Base-by-base conservation (phyloP, 257 asterid genomes). In the Capsicum pubescens region DNA sequence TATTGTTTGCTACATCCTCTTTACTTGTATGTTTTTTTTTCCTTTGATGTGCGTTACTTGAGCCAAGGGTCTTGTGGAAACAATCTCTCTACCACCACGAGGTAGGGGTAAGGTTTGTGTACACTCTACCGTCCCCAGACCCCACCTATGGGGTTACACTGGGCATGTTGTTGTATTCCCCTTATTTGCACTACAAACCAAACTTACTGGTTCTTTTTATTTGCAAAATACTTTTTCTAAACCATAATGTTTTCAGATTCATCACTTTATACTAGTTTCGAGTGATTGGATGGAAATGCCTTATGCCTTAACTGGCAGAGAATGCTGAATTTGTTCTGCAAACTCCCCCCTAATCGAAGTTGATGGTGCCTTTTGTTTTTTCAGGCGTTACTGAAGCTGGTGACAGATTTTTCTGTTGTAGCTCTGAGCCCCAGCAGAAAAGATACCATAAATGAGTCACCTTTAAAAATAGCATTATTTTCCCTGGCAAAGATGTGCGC, bases 401-500 rank as follows among this genome's bases (percentile, higher is more conserved):
- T 95, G 74, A 92, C 97, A 21, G 97, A 93, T 85, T 94, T 97
- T 83, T 89, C 97, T 2, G 84, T 86, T 26, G 90, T 90, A 21
- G 99, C 97, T 79, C 88, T 96, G 85, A 92, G 91, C 88, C 99
- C 98, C 0, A 82, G 90, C 17, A 83, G 87, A 80, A 90, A 86
- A 81, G 98, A 94, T 52, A 95, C 95, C 35, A 54, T 92, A 68
- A 91, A 91, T 6, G 99, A 97, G 86, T 95, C 99, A 11, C 98
- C 99, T 56, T 85, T 95, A 83, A 97, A 93, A 91, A 93, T 97
- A 59, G 98, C 98, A 7, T 85, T 97, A 74, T 95, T 97, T 85
- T 92, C 98, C 36, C 87, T 97, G 85, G 95, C 95, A 55, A 97
- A 93, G 89, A 97, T 97, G 99, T 97, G 97, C 83, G 98, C 95